Base-by-base conservation (phyloP, 2,329 filamentous ascomycete species). In the Aspergillus fischeri region DNA sequence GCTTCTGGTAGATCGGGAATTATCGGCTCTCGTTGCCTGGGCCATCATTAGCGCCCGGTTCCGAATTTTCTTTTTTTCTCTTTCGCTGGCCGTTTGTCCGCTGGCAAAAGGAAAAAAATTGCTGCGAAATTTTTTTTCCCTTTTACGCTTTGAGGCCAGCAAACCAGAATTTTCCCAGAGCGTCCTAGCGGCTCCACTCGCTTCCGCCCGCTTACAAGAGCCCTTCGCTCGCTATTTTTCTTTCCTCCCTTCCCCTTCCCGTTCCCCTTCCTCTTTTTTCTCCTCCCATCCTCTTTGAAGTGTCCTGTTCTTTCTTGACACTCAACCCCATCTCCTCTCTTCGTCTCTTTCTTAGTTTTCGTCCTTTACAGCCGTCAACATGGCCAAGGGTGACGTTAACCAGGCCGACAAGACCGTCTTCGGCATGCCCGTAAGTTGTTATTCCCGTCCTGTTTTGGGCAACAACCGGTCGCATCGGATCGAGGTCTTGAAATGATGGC, bases 391-490 rank as follows among this genome's bases (percentile, higher is more conserved):
- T 69, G 78, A 80, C 21, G 77, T 78, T 67, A 70, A 68, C 65
- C 80, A 83, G 73, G 66, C 63, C 61, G 78, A 82, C 27, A 83
- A 83, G 79, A 76, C 77, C 71, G 73, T 83, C 67, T 71, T 84
- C 72, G 83, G 81, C 69, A 75, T 78, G 73, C 77, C 77, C 67
- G 77, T 78, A 75, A 76, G 76, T 76, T 59, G 42, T 52, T 59
- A 49, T 53, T 25, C 10, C 51, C 55, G 51, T 35, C 51, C 52
- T 56, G 50, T 61, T 50, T n/a, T 51, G 42, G 47, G 47, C 42
- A 58, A 57, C 60, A 53, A 60, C 58, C 58, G 53, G 38, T 54
- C 51, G 52, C 38, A 51, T 55, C 53, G 21, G 47, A 57, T 55
- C 50, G 49, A 53, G 49, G 59, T 56, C 56, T 53, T 47, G 58